Evolutionary conservation across 2,329 filamentous ascomycete genomes (phyloP), one percentile per base, ranked within the genome.

Genomic region (Fusarium tricinctum): DNA sequence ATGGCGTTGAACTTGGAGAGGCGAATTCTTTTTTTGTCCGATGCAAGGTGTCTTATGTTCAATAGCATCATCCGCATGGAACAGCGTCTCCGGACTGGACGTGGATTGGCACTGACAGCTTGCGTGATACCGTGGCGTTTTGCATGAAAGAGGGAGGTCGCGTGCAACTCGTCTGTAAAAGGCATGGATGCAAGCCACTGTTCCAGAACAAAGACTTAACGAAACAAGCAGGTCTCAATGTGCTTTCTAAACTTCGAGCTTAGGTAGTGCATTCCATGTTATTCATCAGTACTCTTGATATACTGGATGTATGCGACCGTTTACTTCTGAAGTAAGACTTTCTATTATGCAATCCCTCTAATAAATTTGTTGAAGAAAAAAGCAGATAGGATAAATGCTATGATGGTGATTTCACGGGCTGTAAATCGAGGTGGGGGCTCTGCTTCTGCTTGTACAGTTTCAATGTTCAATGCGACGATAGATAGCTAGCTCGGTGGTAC

Each of bases 31-130:
- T 38, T 38, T 38, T 28, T 32, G 38, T 38, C 30, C 39, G 60
- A 52, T 52, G 13, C 22, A 50, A 23, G 28, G 28, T 30, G 47
- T 53, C 10, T 23, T n/a, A 56, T 61, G 48, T 39, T 26, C 43
- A 61, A 69, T 63, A 30, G 56, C 49, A 69, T 69, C 61, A 66
- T 69, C 19, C 8, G 28, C 26, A 50, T 15, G 23, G 15, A 58
- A 54, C 23, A 58, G 40, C 20, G 26, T 23, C 26, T 40, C 33
- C 33, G 42, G 46, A 51, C 47, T 53, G 9, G n/a, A 14, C 45
- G 40, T 54, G 32, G 32, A 22, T 20, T 12, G 17, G 30, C 6
- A 35, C n/a, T 38, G 32, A 38, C 35, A 26, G 23, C 43, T 51
- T 30, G 28, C 28, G 28, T 30, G 28, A 30, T 30, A 30, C 40